phyloP scores from a whole-genome alignment of 2,329 filamentous ascomycete species.

The Graphilbum fragrans region DNA sequence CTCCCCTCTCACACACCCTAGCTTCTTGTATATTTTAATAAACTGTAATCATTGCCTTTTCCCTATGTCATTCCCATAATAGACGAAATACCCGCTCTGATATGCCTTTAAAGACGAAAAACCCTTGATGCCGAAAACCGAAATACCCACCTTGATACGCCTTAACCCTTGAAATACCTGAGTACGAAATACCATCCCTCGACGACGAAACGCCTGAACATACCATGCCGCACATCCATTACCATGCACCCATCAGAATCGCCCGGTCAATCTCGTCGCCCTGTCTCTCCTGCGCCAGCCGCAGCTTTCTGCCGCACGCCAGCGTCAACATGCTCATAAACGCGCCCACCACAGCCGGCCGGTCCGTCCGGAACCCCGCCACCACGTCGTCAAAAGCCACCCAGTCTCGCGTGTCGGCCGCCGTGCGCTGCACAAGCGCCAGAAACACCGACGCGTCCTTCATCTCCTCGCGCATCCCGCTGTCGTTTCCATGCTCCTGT shows the following conservation, averaged over 20 bases:
- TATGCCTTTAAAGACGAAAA: neutral
- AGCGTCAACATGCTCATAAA: conserved; percentile 12
- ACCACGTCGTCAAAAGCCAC: conserved; percentile 9
- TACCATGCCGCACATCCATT: too few relatives aligned
- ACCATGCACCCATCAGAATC: conserved; percentile 7
- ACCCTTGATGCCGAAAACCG: too few relatives aligned
- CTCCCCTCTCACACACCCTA: too few relatives aligned
- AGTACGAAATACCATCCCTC: too few relatives aligned
- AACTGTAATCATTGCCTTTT: too few relatives aligned
- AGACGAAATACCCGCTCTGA: neutral
- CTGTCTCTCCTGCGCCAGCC: conserved; percentile 4
- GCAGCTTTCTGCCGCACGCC: conserved; percentile 5
- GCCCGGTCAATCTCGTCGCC: conserved; percentile 4
- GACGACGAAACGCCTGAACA: too few relatives aligned
- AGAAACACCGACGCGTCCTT: conserved; percentile 1
- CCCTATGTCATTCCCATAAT: too few relatives aligned
- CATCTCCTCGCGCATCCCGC: conserved; percentile 5
- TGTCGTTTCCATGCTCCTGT: too few relatives aligned
- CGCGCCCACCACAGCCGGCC: conserved; percentile 9
- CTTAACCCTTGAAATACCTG: too few relatives aligned
- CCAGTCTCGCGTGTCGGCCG: conserved; percentile 2
- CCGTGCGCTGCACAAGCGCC: conserved; percentile 3
- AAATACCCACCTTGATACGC: too few relatives aligned
- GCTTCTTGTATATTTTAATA: too few relatives aligned
- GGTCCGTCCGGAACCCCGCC: conserved; percentile 1